Evolutionary conservation across 2,329 filamentous ascomycete species (phyloP).

Genomic region (Trichoderma endophyticum): DNA sequence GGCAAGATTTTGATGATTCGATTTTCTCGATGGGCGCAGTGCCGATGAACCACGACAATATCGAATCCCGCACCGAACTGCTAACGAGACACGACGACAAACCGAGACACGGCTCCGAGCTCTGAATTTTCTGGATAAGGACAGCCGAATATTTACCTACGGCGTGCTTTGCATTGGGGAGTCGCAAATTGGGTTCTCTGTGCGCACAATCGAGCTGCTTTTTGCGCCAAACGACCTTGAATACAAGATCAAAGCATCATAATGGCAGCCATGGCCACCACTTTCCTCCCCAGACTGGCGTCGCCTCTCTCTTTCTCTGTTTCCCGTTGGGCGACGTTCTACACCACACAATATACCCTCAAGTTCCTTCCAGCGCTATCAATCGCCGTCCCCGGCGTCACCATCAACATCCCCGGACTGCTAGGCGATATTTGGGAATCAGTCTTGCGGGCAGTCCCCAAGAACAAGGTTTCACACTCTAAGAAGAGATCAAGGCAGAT

Average conservation of each 20-base stretch:
- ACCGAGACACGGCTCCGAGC: not conserved
- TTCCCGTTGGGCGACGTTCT: slow-evolving; percentile 43
- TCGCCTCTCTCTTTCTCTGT: slow-evolving; percentile 40
- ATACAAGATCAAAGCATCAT: slow-evolving; percentile 22
- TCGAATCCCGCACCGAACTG: not conserved
- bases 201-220: not conserved
- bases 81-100: not conserved
- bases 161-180: not conserved
- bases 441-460: slow-evolving; percentile 86
- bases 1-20: slow-evolving; percentile 16
- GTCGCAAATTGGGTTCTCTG: not conserved
- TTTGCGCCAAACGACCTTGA: not conserved
- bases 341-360: slow-evolving; percentile 44
- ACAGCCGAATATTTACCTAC: not conserved
- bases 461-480: slow-evolving; percentile 98
- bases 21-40: slow-evolving; percentile 11
- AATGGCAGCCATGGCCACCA: slow-evolving; percentile 45
- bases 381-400: slow-evolving; percentile 59
- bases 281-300: slow-evolving; percentile 56
- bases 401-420: slow-evolving; percentile 54
- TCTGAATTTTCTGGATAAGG: not conserved
- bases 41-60: not conserved
- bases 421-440: slow-evolving; percentile 88
- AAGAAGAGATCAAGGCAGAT: slow-evolving; percentile 92
- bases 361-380: slow-evolving; percentile 53